Percentiles rank a stretch among this genome's conserved stretches.
Conservation (phyloP, 2,329 filamentous ascomycete species). For the Pseudogymnoascus sp. region DNA sequence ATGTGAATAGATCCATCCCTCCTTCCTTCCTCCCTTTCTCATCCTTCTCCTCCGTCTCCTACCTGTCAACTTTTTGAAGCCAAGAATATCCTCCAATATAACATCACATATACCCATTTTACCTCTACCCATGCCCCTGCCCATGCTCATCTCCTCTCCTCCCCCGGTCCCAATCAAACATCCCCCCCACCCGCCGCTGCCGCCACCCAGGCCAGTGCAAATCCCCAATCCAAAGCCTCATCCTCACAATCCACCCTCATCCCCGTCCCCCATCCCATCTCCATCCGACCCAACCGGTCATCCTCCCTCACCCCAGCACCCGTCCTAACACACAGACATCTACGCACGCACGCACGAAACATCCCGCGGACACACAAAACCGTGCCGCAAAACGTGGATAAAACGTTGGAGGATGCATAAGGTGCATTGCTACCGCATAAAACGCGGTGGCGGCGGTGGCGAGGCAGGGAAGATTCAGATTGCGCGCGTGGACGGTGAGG, state of each 20-base stretch:
- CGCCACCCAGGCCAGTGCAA: background rate
- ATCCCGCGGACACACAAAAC: background rate
- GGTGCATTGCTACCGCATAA: background rate
- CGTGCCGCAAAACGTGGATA: background rate
- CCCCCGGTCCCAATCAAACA: background rate
- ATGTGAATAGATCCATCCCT: background rate
- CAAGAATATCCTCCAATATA: background rate
- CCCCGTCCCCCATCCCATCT: background rate
- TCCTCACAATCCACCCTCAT: background rate
- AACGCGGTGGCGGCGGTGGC: background rate
- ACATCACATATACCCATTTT: slow-evolving; percentile 2
- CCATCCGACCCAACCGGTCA: background rate
- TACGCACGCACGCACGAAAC: background rate
- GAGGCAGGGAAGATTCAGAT: background rate
- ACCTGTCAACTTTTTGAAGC: background rate
- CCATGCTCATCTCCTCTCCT: background rate
- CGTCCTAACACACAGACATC: background rate
- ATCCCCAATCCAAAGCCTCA: background rate
- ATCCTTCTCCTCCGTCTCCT: background rate
- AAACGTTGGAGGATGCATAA: background rate
- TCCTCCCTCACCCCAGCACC: background rate
- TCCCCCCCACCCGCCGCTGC: background rate
- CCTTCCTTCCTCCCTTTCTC: too few relatives aligned
- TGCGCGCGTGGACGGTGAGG: background rate
- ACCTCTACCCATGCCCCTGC: background rate